Base-by-base conservation (phyloP, 2,329 filamentous ascomycete species). In the Fusarium palustre region DNA sequence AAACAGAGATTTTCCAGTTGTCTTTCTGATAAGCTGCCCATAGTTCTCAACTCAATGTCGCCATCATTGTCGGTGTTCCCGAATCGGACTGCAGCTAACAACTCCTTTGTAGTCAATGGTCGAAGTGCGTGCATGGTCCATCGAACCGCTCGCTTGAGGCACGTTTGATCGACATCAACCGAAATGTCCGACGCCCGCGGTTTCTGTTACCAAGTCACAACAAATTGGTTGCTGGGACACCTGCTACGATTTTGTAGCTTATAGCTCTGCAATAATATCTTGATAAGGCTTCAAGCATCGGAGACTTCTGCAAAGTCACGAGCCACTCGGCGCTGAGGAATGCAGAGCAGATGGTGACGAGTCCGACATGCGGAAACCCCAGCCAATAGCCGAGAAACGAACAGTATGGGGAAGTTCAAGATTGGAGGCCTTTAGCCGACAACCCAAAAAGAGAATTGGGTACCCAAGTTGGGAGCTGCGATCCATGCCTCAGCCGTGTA, bases 341-440 rank as follows among this genome's bases (percentile, higher is more conserved):
- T 58, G 48, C 36, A 52, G 38, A 13, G 48, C 38, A 43, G 24
- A 30, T 69, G 66, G 56, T 69, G 66, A 69, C 66, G 30, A 69
- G 45, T 43, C 22, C 25, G 18, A 38, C 39, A 69, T 69, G 66
- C 56, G 66, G 66, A n/a, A 36, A 12, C 31, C 28, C 20, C 31
- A 43, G 20, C 66, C 49, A 69, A 69, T 67, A 33, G 33, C 28
- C 33, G 38, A 31, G 36, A 41, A 30, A 42, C 33, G 34, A 54
- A 7, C 33, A 58, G 20, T 52, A 53, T 48, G 52, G 61, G 66
- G 61, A 69, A 61, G 43, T 36, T 16, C 34, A 31, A 62, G 50
- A 68, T 43, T 59, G 16, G 50, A 66, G 22, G 38, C 39, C 45
- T 55, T 70, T 67, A 69, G 36, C 62, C 66, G 66, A 66, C 46